phyloP scores from a whole-genome alignment of 2,329 filamentous ascomycete species.

The Penicillium sp. region DNA sequence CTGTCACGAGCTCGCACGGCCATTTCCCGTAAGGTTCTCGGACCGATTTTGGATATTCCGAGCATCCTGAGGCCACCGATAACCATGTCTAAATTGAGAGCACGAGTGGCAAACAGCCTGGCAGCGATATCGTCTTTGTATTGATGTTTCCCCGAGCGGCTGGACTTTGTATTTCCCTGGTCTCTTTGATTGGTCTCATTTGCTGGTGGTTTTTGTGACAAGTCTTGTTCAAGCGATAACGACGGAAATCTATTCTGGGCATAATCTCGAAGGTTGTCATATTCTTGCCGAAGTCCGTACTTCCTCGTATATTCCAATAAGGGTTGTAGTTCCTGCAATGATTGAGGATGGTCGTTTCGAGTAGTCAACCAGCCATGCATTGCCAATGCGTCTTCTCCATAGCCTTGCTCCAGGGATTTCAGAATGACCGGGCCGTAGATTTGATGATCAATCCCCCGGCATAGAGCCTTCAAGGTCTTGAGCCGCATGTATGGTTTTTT shows the following conservation, averaged over 20 bases:
- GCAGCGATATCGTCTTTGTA: conserved; percentile 71
- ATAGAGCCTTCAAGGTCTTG: conserved; percentile 43
- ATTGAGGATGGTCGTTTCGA: conserved; percentile 44
- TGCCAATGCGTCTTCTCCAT: conserved; percentile 40
- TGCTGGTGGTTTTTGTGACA: not conserved
- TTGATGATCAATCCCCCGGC: conserved; percentile 37
- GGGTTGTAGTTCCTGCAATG: conserved; percentile 38
- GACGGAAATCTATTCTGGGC: conserved; percentile 1
- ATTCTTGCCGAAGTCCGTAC: conserved; percentile 30
- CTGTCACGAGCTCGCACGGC: conserved; percentile 63
- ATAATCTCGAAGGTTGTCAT: conserved; percentile 7
- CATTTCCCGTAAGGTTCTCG: conserved; percentile 74
- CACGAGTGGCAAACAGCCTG: conserved; percentile 76
- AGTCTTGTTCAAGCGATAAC: not conserved
- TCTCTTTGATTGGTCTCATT: not conserved
- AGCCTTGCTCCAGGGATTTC: conserved; percentile 37
- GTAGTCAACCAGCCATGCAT: conserved; percentile 50
- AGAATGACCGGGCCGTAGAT: conserved; percentile 48
- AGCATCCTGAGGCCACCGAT: conserved; percentile 69
- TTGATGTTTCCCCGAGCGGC: conserved; percentile 38
- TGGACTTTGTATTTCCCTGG: not conserved
- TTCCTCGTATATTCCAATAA: conserved; percentile 41
- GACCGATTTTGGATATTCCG: conserved; percentile 70
- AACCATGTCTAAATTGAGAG: conserved; percentile 70
- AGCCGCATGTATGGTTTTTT: conserved; percentile 24